Evolutionary conservation across 805 yeast genomes (phyloP).

Genomic region (Blastobotrys mokoenaii): DNA sequence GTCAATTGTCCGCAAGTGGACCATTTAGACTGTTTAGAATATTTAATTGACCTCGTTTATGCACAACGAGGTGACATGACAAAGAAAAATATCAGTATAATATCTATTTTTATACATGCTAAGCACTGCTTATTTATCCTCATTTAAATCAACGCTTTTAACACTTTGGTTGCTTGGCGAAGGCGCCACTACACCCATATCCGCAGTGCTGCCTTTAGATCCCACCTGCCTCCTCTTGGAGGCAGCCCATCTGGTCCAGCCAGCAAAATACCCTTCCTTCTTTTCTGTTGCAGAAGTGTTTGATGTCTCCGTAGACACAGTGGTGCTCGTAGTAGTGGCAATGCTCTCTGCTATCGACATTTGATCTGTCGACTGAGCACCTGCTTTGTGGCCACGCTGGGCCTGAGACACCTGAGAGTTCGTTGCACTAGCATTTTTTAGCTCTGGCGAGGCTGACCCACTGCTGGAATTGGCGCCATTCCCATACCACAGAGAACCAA

Average conservation of each 20-base stretch:
- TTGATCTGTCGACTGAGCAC: background rate
- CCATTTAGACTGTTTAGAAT: slow-evolving; percentile 3
- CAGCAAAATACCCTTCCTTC: slow-evolving; percentile 11
- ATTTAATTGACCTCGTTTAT: no score
- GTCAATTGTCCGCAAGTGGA: slow-evolving; percentile 9
- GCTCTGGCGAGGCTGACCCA: background rate
- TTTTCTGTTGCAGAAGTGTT: background rate
- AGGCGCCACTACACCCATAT: no score
- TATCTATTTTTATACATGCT: background rate
- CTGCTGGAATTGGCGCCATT: background rate
- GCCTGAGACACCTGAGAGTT: background rate
- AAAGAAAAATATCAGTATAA: background rate
- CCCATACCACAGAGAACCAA: slow-evolving; percentile 23
- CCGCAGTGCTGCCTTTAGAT: background rate
- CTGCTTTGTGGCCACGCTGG: background rate
- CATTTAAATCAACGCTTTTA: background rate
- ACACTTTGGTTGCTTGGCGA: background rate
- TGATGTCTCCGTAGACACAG: background rate
- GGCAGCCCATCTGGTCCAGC: slow-evolving; percentile 15
- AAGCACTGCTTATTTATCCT: background rate
- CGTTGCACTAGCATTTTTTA: background rate
- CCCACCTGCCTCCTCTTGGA: slow-evolving; percentile 9
- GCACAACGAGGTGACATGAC: no score
- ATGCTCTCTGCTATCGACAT: slow-evolving; percentile 1
- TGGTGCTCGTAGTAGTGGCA: background rate